A percentile compares a stretch with the other conserved stretches of the same genome.
Conservation (phyloP, 768 basidiomycete genomes). For the Leccinum broughii region DNA sequence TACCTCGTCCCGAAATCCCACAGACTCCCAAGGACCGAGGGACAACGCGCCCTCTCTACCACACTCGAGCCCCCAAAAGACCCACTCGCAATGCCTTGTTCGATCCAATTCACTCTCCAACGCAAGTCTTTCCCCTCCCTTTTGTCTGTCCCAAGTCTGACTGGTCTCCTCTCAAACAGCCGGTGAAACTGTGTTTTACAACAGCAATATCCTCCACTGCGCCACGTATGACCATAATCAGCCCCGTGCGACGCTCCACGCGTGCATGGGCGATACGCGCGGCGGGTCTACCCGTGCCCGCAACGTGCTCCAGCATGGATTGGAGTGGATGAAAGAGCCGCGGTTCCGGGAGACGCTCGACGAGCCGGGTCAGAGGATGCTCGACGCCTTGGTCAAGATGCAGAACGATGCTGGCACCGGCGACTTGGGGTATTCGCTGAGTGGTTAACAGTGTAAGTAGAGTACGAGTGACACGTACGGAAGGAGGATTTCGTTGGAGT, state of each 20-base stretch:
- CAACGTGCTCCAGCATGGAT: constrained; percentile 74
- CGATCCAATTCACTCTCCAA: constrained; percentile 52
- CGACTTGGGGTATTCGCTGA: constrained; percentile 56
- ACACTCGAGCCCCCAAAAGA: constrained; percentile 50
- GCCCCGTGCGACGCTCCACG: constrained; percentile 68
- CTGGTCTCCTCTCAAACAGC: constrained; percentile 33
- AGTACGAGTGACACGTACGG: not conserved
- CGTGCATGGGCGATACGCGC: constrained; percentile 59
- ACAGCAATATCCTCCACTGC: constrained; percentile 76
- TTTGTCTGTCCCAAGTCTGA: not conserved
- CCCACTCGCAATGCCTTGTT: constrained; percentile 72
- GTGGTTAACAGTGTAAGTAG: constrained; percentile 22
- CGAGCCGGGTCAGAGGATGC: constrained; percentile 51
- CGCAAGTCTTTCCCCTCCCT: constrained; percentile 38
- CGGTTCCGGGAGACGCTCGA: constrained; percentile 48
- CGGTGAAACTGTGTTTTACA: constrained; percentile 79
- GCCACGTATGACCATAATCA: constrained; percentile 55
- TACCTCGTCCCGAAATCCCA: constrained; percentile 74
- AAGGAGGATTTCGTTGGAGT: not conserved
- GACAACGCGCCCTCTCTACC: constrained; percentile 57
- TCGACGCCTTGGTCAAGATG: constrained; percentile 57
- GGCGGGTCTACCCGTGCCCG: constrained; percentile 65
- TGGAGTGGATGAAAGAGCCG: constrained; percentile 65
- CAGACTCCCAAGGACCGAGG: constrained; percentile 51
- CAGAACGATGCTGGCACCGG: constrained; percentile 40